Conservation (phyloP, 2,329 filamentous ascomycete genomes). For the Shiraia bambusicola region DNA sequence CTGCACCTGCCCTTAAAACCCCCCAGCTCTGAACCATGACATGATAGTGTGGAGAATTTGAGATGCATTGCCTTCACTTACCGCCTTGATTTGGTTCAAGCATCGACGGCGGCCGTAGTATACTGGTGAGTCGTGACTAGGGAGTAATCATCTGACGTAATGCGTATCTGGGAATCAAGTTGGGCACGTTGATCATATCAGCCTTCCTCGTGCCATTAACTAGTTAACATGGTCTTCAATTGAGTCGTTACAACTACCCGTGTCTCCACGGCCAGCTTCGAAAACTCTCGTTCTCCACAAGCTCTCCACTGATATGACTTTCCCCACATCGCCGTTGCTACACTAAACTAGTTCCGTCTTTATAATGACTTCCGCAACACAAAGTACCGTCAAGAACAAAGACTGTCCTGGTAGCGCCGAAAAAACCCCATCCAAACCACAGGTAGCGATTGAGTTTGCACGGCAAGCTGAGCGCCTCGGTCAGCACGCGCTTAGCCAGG, state of each 20-base stretch:
- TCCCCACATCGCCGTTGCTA: constrained; percentile 25
- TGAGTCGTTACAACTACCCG: constrained; percentile 2
- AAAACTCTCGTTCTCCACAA: neutral
- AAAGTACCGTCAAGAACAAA: constrained; percentile 22
- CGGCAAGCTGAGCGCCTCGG: constrained; percentile 58
- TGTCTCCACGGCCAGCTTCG: neutral
- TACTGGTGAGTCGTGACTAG: too few relatives aligned
- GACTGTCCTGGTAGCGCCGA: constrained; percentile 18
- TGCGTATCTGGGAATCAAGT: constrained; percentile 6
- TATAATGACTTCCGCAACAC: constrained; percentile 28
- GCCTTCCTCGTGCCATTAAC: constrained; percentile 2
- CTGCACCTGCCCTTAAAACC: too few relatives aligned
- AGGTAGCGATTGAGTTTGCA: constrained; percentile 57
- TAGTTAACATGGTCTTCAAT: neutral
- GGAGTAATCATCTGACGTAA: constrained; percentile 8
- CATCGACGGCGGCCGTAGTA: too few relatives aligned
- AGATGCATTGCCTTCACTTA: too few relatives aligned
- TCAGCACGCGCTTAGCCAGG: constrained; percentile 44
- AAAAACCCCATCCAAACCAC: constrained; percentile 32
- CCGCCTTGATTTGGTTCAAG: too few relatives aligned
- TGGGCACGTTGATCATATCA: constrained; percentile 5
- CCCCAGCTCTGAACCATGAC: too few relatives aligned
- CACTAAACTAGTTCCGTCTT: constrained; percentile 11
- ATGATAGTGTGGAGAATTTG: too few relatives aligned
- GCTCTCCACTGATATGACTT: constrained; percentile 14